phyloP scores from a whole-genome alignment of 1,139 yeast species.

The Blastobotrys capitulatus region DNA sequence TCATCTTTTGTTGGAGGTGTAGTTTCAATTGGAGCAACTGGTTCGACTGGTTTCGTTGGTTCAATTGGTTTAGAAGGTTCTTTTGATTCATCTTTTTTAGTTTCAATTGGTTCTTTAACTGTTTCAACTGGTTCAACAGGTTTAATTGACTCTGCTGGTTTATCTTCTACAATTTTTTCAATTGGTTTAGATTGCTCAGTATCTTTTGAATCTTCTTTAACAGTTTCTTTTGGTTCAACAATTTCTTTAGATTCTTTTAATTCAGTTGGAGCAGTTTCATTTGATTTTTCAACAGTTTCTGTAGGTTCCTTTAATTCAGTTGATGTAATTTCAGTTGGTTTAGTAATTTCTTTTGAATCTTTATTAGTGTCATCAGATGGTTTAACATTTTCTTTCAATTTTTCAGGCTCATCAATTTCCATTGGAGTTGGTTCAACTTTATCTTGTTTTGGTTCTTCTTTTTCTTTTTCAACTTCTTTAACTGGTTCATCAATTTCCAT shows the following conservation, averaged over 20 bases:
- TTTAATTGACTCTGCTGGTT: background rate
- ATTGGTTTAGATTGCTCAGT: background rate
- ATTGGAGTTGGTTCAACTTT: slow-evolving; percentile 1
- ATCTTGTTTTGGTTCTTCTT: background rate
- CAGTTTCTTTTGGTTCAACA: background rate
- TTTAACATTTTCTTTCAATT: background rate
- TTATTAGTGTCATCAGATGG: background rate
- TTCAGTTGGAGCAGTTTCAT: background rate
- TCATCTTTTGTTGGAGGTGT: too few species aligned
- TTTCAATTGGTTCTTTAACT: background rate
- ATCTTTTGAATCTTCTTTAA: background rate
- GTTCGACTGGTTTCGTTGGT: too few species aligned
- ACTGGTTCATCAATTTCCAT: slow-evolving; percentile 3
- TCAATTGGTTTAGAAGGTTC: too few species aligned
- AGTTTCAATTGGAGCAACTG: too few species aligned
- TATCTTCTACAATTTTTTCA: background rate
- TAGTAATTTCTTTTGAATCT: background rate
- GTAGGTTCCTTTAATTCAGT: background rate
- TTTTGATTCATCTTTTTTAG: background rate
- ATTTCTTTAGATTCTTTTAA: background rate
- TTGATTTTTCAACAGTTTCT: background rate
- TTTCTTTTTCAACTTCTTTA: background rate
- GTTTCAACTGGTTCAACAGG: background rate
- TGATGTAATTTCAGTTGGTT: background rate
- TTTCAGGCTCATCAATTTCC: background rate